A percentile compares a stretch with the other conserved stretches of the same genome.
phyloP scores from a whole-genome alignment of 176 grass and related monocot genomes.

The Oryza longistaminata region DNA sequence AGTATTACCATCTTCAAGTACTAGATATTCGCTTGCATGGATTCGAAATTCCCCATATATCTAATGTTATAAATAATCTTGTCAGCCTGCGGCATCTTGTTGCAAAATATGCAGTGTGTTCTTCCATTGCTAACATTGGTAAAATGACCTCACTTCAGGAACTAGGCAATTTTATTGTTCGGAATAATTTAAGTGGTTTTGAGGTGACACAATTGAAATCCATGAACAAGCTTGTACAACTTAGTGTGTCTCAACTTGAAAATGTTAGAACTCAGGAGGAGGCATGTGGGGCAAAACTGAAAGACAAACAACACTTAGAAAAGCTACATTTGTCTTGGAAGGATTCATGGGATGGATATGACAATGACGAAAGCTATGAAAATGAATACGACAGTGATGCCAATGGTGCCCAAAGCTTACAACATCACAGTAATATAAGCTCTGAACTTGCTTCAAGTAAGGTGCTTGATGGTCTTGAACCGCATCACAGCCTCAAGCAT shows the following conservation, averaged over 20 bases:
- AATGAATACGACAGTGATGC: too few species aligned
- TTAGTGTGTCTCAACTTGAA: neutral
- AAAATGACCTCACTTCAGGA: conserved; percentile 29
- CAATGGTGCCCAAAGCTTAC: too few species aligned
- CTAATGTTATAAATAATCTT: too few species aligned
- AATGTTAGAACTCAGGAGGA: neutral
- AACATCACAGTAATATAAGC: too few species aligned
- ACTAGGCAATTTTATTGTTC: neutral
- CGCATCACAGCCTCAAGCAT: conserved; percentile 12
- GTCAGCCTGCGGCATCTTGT: conserved; percentile 22
- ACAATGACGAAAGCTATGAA: neutral
- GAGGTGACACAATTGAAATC: conserved; percentile 20
- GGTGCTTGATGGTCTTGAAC: conserved; percentile 43
- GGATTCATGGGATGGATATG: neutral
- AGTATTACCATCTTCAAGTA: too few species aligned
- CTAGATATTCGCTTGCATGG: too few species aligned
- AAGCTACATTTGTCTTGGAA: conserved; percentile 35
- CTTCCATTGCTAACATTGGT: neutral
- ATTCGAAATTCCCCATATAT: too few species aligned
- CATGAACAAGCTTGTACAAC: conserved; percentile 21
- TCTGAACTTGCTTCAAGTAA: neutral
- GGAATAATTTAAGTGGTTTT: neutral
- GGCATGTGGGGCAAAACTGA: neutral
- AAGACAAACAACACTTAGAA: conserved; percentile 31
- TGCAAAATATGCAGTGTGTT: accelerated